Percentiles rank a stretch among this genome's conserved stretches.
Evolutionary conservation across 2,329 filamentous ascomycete genomes (phyloP).

Genomic region (Diaporthe humulicola): DNA sequence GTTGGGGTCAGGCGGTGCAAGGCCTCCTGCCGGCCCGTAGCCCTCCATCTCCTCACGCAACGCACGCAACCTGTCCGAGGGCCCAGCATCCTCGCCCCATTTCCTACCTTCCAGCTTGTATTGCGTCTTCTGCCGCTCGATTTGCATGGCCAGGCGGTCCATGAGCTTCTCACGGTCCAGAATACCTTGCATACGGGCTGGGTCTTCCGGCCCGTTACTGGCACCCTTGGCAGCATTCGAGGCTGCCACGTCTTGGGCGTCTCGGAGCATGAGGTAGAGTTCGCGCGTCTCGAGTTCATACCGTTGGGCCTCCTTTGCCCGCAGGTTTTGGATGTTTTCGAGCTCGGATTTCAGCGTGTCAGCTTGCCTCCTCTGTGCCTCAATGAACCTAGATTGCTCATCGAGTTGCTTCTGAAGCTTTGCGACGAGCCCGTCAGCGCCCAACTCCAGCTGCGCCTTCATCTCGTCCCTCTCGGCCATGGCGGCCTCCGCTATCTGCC

Average conservation of each 20-base stretch:
- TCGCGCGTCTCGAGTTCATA: slow-evolving; percentile 97
- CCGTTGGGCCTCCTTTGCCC: slow-evolving; percentile 91
- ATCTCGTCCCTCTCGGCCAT: slow-evolving; percentile 98
- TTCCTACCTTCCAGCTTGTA: slow-evolving; percentile 95
- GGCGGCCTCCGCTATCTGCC: slow-evolving; percentile 94
- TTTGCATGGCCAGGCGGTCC: slow-evolving; percentile 93
- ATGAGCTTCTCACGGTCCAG: slow-evolving; percentile 93
- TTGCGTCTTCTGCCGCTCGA: slow-evolving; percentile 97
- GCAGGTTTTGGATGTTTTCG: slow-evolving; percentile 85
- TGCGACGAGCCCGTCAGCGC: slow-evolving; percentile 91
- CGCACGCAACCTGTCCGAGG: slow-evolving; percentile 91
- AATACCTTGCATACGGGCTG: slow-evolving; percentile 88
- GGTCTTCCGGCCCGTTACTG: slow-evolving; percentile 72
- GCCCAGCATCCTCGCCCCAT: slow-evolving; percentile 85
- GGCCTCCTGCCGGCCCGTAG: slow-evolving; percentile 55
- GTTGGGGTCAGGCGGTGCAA: slow-evolving; percentile 64
- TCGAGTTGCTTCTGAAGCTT: slow-evolving; percentile 96
- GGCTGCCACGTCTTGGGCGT: slow-evolving; percentile 95
- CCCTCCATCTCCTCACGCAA: slow-evolving; percentile 95
- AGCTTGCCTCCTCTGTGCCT: slow-evolving; percentile 86
- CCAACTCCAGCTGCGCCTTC: slow-evolving; percentile 87
- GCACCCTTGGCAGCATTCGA: slow-evolving; percentile 78
- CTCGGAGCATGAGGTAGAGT: slow-evolving; percentile 96
- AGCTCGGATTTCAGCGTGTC: slow-evolving; percentile 92
- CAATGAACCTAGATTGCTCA: slow-evolving; percentile 91